Conservation (phyloP, 208 protist species). For the Crithidia fasciculata region DNA sequence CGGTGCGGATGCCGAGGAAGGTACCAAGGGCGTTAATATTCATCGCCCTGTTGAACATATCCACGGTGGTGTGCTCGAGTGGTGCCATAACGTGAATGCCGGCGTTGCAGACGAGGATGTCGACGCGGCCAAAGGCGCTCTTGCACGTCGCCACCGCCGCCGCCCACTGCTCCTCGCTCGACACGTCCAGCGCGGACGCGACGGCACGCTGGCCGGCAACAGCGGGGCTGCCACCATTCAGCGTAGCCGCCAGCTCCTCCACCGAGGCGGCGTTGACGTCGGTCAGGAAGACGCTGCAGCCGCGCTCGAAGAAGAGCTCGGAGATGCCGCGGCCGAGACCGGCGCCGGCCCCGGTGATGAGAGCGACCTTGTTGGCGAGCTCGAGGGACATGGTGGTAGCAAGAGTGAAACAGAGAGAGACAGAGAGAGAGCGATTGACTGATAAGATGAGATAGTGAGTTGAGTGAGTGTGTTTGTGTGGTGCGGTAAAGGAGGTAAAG, state of each 20-base stretch:
- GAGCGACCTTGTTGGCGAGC: background rate
- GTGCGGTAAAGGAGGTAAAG: background rate
- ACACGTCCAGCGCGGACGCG: background rate
- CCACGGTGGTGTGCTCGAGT: background rate
- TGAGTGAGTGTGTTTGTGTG: background rate
- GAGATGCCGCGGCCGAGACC: slow-evolving; percentile 7
- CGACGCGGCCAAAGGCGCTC: slow-evolving; percentile 2
- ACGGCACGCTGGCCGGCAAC: background rate
- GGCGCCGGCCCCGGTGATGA: background rate
- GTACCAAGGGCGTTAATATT: slow-evolving; percentile 1
- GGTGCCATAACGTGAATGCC: background rate
- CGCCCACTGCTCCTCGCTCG: background rate
- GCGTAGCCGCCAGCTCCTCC: background rate
- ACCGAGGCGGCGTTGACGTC: background rate
- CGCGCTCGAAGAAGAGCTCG: slow-evolving; percentile 2
- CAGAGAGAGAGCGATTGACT: background rate
- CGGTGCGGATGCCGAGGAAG: background rate
- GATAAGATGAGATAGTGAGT: background rate
- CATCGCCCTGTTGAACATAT: background rate
- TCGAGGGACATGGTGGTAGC: background rate
- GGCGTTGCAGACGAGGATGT: slow-evolving; percentile 6
- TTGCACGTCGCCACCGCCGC: background rate
- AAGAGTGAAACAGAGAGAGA: background rate
- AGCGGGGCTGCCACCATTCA: background rate
- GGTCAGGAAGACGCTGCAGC: background rate